phyloP scores from a whole-genome alignment of 108 stramenopile species.

The Cyclotella atomus region DNA sequence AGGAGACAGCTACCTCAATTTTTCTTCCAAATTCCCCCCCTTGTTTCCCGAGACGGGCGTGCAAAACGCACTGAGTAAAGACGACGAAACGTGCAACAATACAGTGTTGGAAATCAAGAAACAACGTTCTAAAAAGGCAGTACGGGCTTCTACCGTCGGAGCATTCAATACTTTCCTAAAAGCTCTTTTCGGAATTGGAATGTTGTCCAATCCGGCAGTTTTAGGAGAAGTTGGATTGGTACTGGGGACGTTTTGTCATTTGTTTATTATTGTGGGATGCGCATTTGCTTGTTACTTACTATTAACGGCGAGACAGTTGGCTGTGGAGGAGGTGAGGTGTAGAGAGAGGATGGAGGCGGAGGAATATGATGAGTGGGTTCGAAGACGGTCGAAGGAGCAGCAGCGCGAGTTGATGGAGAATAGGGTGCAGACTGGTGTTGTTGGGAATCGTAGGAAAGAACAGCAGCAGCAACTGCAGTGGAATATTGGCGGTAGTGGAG shows the following conservation, averaged over 20 bases:
- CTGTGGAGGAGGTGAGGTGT: conserved; percentile 30
- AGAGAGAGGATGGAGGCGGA: conserved; percentile 13
- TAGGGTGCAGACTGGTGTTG: background rate
- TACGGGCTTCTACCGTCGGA: conserved; percentile 42
- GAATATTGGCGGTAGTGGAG: too few relatives aligned
- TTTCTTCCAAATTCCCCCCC: too few relatives aligned
- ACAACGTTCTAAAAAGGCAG: conserved; percentile 31
- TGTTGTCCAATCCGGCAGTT: conserved; percentile 50
- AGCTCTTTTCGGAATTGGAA: conserved; percentile 49
- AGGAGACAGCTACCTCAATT: too few relatives aligned
- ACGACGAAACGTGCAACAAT: conserved; percentile 41
- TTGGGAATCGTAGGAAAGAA: too few relatives aligned
- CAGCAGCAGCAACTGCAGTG: too few relatives aligned
- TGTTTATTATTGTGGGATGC: conserved; percentile 48
- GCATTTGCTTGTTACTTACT: conserved; percentile 53
- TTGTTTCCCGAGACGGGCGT: too few relatives aligned
- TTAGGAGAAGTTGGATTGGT: conserved; percentile 51
- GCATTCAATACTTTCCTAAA: conserved; percentile 55
- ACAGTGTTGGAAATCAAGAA: conserved; percentile 27
- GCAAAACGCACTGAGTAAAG: too few relatives aligned
- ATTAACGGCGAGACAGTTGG: conserved; percentile 41
- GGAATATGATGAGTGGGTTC: conserved; percentile 15
- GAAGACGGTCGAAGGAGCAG: conserved; percentile 11
- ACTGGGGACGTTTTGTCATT: conserved; percentile 50
- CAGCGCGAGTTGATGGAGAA: background rate